Base-by-base conservation (phyloP, 73 alveolate species). In the Symbiodinium natans region DNA sequence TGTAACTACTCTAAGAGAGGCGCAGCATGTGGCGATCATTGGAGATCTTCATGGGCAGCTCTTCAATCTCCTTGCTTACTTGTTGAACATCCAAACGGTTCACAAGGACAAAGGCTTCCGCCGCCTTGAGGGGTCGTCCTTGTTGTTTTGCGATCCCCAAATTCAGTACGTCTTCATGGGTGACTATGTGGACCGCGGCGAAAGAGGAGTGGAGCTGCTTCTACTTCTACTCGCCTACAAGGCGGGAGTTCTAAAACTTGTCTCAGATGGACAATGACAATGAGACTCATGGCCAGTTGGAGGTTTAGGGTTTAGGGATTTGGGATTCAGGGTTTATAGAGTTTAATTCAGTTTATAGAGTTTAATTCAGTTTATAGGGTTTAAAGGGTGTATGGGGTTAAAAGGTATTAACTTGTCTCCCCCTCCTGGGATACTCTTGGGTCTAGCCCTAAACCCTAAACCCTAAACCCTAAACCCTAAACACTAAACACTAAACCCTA, bases 31-130 rank as follows among this genome's bases (percentile, higher is more conserved):
- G 19, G 94, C 42, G 34, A 87, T 87, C 85, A 36, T 87, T 25
- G 94, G 94, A 25, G 94, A 87, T 63, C 94, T 87, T 87, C 94
- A 87, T 43, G 94, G 85, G 23, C 94, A 87, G 71, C 94, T 87
- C 85, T 87, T 56, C 85, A 87, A 87, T 54, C 94, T 87, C 84
- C 36, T 87, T 9, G 84, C 94, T 21, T 59, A 38, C 71, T 40
- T 87, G 68, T 19, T 56, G 25, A 2, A 25, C 33, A 59, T 87
- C 68, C 56, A 59, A 42, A 41, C 56, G 17, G 3, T 15, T 3
- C 59, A 59, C 86, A 7, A 56, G 94, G 86, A 27, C 46, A 25
- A 56, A 36, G 94, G 85, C 25, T 40, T 59, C 43, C 56, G 34
- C 31, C 7, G 7, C 43, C 85, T 87, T 0, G 86, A 59, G 1